A percentile compares a stretch with the other conserved stretches of the same genome.
Conservation (phyloP, 2,329 filamentous ascomycete genomes). For the Fusarium sp. region DNA sequence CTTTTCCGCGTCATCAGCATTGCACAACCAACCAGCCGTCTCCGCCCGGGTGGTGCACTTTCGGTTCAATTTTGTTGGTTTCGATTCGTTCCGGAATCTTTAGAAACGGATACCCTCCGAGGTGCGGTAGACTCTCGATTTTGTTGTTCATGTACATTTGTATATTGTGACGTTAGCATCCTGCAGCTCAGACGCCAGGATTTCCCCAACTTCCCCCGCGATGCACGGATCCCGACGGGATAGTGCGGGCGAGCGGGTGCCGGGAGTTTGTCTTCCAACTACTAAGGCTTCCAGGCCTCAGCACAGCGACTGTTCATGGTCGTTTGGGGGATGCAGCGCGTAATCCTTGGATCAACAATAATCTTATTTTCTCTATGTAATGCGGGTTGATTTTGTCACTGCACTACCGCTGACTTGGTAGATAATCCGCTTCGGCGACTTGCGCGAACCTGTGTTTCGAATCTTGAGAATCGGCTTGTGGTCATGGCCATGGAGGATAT, state of each 20-base stretch:
- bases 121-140: slow-evolving; percentile 22
- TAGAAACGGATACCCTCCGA: slow-evolving; percentile 29
- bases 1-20: slow-evolving; percentile 24
- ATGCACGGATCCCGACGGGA: slow-evolving; percentile 41
- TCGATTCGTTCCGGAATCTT: slow-evolving; percentile 15
- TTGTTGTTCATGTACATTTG: slow-evolving; percentile 21
- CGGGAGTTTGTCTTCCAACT: slow-evolving; percentile 12
- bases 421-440: background rate
- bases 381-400: background rate
- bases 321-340: background rate
- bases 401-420: background rate
- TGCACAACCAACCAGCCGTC: slow-evolving; percentile 30
- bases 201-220: slow-evolving; percentile 44
- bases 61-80: slow-evolving; percentile 8
- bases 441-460: background rate
- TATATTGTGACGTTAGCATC: slow-evolving; percentile 30
- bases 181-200: slow-evolving; percentile 29
- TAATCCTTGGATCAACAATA: background rate
- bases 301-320: background rate
- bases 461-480: background rate
- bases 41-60: slow-evolving; percentile 32
- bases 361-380: background rate
- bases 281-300: background rate
- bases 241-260: slow-evolving; percentile 42
- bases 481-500: background rate